Base-by-base conservation (phyloP, 2,329 filamentous ascomycete species). In the Exophiala oligosperma region DNA sequence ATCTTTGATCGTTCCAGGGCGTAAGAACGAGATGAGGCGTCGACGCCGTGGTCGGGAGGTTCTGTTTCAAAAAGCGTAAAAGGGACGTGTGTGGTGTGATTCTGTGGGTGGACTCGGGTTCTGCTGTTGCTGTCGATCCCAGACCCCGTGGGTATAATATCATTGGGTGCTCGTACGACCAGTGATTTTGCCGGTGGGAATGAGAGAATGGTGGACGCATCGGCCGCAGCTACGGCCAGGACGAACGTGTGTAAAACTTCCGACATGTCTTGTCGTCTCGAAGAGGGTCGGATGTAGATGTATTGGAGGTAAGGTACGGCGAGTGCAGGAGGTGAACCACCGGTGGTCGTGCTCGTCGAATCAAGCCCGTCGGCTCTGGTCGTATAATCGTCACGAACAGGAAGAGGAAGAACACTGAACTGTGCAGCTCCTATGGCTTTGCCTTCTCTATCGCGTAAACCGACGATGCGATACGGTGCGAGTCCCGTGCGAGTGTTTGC, bases 31-130 rank as follows among this genome's bases (percentile, higher is more conserved):
- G 57, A 59, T 2, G 43, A 35, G 43, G 54, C 50, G 48, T 64
- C 62, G 47, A 57, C 52, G 46, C 64, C 62, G 49, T 64, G 59
- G 38, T 56, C 57, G 14, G 64, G 52, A 32, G 62, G 62, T 51
- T 66, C 62, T 17, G 64, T 66, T 44, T 66, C 64, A 52, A 64
- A 66, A 11, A 66, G 49, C 9, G 61, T 64, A 35, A 66, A 66
- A 7, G 64, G 64, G 26, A 66, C 61, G 40, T 35, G 9, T 8
- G 28, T 29, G 28, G 28, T 29, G 28, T 29, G 28, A 4, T 29
- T 29, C 28, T 29, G 28, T 8, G 17, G 17, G 17, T 17, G 17
- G 17, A 17, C 17, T 17, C 17, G 17, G 17, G 17, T 29, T 4
- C 28, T 29, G 28, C 28, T 8, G 28, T 8, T 29, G 28, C 28